Evolutionary conservation across 1,284 basidiomycete genomes (phyloP).

Genomic region (Baeospora myosura): DNA sequence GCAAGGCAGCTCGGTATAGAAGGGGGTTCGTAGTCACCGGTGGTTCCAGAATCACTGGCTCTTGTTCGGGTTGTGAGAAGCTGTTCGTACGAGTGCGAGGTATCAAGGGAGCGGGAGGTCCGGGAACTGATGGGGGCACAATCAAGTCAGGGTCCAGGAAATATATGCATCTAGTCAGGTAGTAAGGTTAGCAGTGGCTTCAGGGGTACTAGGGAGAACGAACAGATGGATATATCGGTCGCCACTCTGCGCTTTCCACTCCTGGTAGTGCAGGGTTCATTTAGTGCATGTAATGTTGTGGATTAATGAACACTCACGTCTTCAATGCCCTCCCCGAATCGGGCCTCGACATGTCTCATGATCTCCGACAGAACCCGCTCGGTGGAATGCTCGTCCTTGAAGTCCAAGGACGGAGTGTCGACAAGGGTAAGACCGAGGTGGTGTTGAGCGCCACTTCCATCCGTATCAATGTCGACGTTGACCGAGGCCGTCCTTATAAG

Average conservation of each 20-base stretch:
- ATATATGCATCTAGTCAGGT: constrained; percentile 59
- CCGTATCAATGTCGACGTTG: constrained; percentile 54
- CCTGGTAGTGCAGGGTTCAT: constrained; percentile 34
- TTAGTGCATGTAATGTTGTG: constrained; percentile 10
- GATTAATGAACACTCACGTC: constrained; percentile 45
- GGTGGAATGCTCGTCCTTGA: constrained; percentile 48
- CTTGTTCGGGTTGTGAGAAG: constrained; percentile 60
- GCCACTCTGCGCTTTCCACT: constrained; percentile 55
- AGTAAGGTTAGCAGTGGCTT: constrained; percentile 17
- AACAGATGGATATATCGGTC: constrained; percentile 77
- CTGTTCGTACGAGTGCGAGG: constrained; percentile 59
- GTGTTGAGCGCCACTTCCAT: constrained; percentile 32
- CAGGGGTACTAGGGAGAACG: constrained; percentile 27
- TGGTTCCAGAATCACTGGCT: constrained; percentile 71
- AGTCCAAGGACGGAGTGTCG: constrained; percentile 73
- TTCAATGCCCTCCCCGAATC: constrained; percentile 61
- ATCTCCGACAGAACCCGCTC: constrained; percentile 58
- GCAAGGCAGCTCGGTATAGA: constrained; percentile 56
- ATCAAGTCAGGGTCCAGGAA: constrained; percentile 73
- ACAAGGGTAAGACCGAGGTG: constrained; percentile 61
- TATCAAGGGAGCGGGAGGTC: constrained; percentile 54
- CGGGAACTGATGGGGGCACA: constrained; percentile 56
- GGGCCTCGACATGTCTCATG: constrained; percentile 55
- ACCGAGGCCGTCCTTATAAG: constrained; percentile 59
- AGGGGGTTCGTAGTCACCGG: constrained; percentile 66